These are phyloP conservation scores for Polygonum maritimum DNA, from an alignment of 148 eudicot species.

Conservation along the genomic window DNA sequence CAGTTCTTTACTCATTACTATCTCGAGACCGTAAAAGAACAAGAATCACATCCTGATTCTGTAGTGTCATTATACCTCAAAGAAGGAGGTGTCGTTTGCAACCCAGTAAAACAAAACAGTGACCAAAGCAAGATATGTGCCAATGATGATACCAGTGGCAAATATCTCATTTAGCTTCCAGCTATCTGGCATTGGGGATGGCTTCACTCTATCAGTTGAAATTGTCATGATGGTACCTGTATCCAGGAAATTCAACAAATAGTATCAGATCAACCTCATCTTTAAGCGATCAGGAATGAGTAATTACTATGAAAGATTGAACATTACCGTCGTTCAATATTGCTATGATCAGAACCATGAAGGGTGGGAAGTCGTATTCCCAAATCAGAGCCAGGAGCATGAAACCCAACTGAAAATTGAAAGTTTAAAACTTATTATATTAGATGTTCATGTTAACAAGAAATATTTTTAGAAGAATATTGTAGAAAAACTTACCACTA, in stretches of 20 bases:
- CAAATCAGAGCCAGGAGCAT: slow-evolving; percentile 62
- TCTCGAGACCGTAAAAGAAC: background rate
- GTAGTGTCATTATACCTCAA: slow-evolving; percentile 33
- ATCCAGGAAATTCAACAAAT: background rate
- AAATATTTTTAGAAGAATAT: background rate
- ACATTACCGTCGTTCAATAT: slow-evolving; percentile 58
- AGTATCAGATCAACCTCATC: background rate
- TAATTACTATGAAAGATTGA: background rate
- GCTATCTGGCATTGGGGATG: slow-evolving; percentile 63
- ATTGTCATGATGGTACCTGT: slow-evolving; percentile 80
- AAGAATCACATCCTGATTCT: slow-evolving; percentile 2
- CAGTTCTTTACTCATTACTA: background rate
- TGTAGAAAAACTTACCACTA: slow-evolving; percentile 40
- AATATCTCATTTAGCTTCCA: slow-evolving; percentile 77
- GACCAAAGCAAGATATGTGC: slow-evolving; percentile 64
- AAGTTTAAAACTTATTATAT: background rate
- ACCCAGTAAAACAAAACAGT: slow-evolving; percentile 75
- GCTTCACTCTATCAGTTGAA: slow-evolving; percentile 57
- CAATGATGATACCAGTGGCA: slow-evolving; percentile 54
- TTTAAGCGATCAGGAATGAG: background rate
- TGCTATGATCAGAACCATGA: slow-evolving; percentile 71
- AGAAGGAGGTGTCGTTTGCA: slow-evolving; percentile 38
- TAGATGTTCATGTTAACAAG: background rate
- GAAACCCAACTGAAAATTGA: slow-evolving; percentile 51
- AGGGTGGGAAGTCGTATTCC: slow-evolving; percentile 77